Evolutionary conservation across 1,284 basidiomycete species (phyloP).

Genomic region (Coniferiporia weirii): DNA sequence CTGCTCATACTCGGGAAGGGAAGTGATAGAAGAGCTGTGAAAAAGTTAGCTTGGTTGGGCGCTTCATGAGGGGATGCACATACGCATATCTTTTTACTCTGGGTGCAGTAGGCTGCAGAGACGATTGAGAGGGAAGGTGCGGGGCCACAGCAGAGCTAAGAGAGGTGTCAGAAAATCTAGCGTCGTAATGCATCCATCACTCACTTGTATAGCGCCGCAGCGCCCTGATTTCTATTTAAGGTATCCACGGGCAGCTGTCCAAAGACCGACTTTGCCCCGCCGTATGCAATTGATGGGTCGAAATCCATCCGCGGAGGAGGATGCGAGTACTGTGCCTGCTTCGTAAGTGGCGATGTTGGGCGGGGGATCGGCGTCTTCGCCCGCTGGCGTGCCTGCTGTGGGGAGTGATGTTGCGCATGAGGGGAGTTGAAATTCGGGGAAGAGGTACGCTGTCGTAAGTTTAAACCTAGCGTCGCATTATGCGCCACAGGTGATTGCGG

Average conservation of each 20-base stretch:
- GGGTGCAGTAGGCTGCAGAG: conserved; percentile 1
- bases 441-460: background rate
- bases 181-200: conserved; percentile 15
- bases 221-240: conserved; percentile 24
- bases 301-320: conserved; percentile 26
- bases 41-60: background rate
- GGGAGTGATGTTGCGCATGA: conserved; percentile 1
- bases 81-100: conserved; percentile 13
- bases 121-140: conserved; percentile 27
- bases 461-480: background rate
- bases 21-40: background rate
- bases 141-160: conserved; percentile 45
- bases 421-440: conserved; percentile 9
- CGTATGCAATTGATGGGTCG: conserved; percentile 47
- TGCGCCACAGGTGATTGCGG: conserved; percentile 7
- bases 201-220: conserved; percentile 54
- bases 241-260: conserved; percentile 16
- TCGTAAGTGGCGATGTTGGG: conserved; percentile 17
- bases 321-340: background rate
- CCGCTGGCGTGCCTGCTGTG: conserved; percentile 5
- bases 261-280: background rate
- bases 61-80: background rate
- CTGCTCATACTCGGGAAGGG: conserved; percentile 9
- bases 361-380: conserved; percentile 14
- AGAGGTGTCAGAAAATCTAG: conserved; percentile 7